Evolutionary conservation across 228 moss, liverwort and hornwort genomes (phyloP).

Genomic region (Sphagnum magellanicum): DNA sequence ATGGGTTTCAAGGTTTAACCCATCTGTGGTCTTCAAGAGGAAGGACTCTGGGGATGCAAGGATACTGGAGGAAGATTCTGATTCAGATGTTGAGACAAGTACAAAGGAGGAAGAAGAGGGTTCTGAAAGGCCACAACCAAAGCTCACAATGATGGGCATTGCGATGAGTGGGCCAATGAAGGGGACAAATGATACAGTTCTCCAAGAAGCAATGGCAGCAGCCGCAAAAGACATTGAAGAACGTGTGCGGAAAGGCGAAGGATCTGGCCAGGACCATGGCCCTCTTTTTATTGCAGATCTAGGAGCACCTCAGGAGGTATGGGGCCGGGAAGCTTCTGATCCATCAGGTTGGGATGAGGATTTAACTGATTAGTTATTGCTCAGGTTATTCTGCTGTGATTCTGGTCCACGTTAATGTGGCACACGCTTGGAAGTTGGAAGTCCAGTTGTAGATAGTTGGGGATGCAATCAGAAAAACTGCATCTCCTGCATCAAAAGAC

Average conservation of each 20-base stretch:
- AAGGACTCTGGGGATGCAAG: slow-evolving; percentile 38
- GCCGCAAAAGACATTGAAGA: slow-evolving; percentile 98
- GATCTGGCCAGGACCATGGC: slow-evolving; percentile 70
- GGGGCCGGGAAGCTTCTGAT: slow-evolving; percentile 63
- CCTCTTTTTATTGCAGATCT: slow-evolving; percentile 97
- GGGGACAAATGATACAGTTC: slow-evolving; percentile 61
- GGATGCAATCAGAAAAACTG: no score
- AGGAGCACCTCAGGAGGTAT: slow-evolving; percentile 70
- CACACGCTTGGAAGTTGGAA: no score
- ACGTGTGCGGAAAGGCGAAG: slow-evolving; percentile 91
- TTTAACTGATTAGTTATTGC: slow-evolving; percentile 23
- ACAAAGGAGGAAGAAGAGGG: slow-evolving; percentile 35
- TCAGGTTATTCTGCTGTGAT: no score
- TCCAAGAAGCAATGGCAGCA: slow-evolving; percentile 91
- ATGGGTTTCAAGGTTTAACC: slow-evolving; percentile 55
- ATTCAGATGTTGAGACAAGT: slow-evolving; percentile 44
- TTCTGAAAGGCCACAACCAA: slow-evolving; percentile 56
- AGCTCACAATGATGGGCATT: slow-evolving; percentile 97
- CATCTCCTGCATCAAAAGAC: no score
- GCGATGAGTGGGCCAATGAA: slow-evolving; percentile 83
- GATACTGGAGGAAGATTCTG: slow-evolving; percentile 40
- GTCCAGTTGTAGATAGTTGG: no score
- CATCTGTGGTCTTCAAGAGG: slow-evolving; percentile 49
- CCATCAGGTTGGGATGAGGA: slow-evolving; percentile 62
- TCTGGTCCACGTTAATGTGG: no score